Percentiles rank a stretch among this genome's conserved stretches.
These are phyloP conservation scores for Chlorella sp. DNA, from an alignment of 139 green algal genomes.

Conservation along the genomic window DNA sequence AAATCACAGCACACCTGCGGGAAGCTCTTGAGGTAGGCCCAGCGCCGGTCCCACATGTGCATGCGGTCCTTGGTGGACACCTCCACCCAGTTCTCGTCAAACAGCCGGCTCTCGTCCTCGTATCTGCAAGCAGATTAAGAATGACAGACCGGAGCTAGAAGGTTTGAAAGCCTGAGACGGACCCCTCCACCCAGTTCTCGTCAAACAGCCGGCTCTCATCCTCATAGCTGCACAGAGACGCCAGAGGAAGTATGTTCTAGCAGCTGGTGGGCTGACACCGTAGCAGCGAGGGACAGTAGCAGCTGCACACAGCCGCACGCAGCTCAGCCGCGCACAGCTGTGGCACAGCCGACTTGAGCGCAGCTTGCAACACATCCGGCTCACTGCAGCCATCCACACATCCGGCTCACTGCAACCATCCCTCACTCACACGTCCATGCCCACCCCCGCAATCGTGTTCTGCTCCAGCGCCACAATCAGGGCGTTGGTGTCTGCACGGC, in stretches of 20 bases:
- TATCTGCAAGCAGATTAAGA: constrained; percentile 29
- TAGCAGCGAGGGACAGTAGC: no score
- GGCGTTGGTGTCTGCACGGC: constrained; percentile 68
- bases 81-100: constrained; percentile 45
- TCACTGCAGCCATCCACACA: no score
- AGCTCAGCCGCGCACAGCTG: no score
- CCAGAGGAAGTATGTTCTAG: not conserved
- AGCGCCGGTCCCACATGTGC: not conserved
- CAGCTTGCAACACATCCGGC: no score
- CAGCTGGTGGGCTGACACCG: no score
- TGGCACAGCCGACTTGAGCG: no score
- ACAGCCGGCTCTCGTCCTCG: constrained; percentile 53
- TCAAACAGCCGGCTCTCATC: constrained; percentile 62
- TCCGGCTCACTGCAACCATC: no score
- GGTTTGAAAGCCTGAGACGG: not conserved
- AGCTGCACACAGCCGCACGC: no score
- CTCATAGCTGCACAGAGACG: constrained; percentile 41
- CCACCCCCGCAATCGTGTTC: constrained; percentile 57
- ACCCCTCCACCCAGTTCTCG: not conserved
- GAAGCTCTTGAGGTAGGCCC: constrained; percentile 1
- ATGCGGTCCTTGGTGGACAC: constrained; percentile 3
- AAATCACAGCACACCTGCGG: not conserved
- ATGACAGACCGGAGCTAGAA: not conserved
- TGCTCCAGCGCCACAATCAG: constrained; percentile 65
- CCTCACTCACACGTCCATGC: constrained; percentile 28